Percentiles rank a stretch among this genome's conserved stretches.
Conservation (phyloP, 2,329 filamentous ascomycete genomes). For the Davidsoniella neocaledoniae region DNA sequence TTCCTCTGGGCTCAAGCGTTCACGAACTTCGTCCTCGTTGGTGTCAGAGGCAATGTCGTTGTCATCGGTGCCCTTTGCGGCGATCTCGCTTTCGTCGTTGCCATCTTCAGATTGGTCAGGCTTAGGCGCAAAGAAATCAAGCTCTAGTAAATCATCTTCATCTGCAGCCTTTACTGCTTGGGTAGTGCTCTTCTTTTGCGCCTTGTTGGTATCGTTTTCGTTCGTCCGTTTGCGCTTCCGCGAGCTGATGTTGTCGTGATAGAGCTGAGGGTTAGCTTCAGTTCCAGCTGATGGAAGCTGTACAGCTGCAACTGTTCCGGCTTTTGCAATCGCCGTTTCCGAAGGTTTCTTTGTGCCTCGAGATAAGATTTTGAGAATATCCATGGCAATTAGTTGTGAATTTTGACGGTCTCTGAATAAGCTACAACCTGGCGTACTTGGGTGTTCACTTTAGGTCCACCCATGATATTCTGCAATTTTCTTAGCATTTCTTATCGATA, state of each 20-base stretch:
- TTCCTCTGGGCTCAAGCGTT: constrained; percentile 44
- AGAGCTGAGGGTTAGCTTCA: constrained; percentile 51
- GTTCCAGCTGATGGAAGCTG: constrained; percentile 49
- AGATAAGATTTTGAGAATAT: constrained; percentile 57
- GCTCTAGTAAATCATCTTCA: constrained; percentile 25
- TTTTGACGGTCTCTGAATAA: no score
- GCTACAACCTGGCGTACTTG: no score
- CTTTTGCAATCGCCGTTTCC: constrained; percentile 19
- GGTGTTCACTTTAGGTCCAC: no score
- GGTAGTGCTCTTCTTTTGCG: constrained; percentile 15
- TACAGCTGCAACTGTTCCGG: constrained; percentile 19
- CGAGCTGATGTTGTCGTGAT: constrained; percentile 34
- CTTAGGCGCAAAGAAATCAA: constrained; percentile 44
- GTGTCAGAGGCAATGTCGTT: constrained; percentile 15
- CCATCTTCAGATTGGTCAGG: constrained; percentile 16
- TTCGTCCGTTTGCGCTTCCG: constrained; percentile 30
- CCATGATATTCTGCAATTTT: background rate
- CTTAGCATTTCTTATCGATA: constrained; percentile 11
- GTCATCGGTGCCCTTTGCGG: constrained; percentile 9
- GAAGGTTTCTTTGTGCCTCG: constrained; percentile 45
- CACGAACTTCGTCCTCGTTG: constrained; percentile 16
- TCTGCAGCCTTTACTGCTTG: background rate
- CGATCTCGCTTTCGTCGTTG: constrained; percentile 12
- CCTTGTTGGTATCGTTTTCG: constrained; percentile 20
- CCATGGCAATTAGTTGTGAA: constrained; percentile 30